Conservation (phyloP, 2,329 filamentous ascomycete genomes). For the Biscogniauxia mediterranea region DNA sequence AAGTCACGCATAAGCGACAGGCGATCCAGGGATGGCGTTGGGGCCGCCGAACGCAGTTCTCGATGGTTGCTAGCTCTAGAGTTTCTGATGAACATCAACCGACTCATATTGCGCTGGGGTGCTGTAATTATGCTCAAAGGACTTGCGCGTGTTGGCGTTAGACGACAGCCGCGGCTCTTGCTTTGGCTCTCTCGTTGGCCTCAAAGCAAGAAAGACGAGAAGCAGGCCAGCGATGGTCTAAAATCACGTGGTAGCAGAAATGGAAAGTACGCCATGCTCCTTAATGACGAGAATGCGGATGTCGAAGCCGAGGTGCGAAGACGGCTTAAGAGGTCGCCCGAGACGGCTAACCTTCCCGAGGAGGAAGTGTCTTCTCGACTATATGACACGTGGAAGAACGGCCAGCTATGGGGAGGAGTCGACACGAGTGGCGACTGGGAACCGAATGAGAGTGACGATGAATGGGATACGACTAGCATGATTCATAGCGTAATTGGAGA, state of each 20-base stretch:
- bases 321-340: conserved; percentile 45
- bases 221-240: conserved; percentile 10
- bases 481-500: conserved; percentile 50
- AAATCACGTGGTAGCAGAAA: conserved; percentile 39
- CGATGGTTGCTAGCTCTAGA: conserved; percentile 75
- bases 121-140: conserved; percentile 53
- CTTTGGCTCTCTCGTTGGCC: conserved; percentile 49
- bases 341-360: conserved; percentile 50
- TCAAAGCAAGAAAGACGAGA: conserved; percentile 27
- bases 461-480: conserved; percentile 77
- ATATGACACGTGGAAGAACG: conserved; percentile 81
- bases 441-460: conserved; percentile 51
- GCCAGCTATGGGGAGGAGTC: conserved; percentile 80
- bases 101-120: conserved; percentile 58
- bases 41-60: conserved; percentile 73
- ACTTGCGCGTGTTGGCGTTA: conserved; percentile 60
- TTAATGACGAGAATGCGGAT: conserved; percentile 66
- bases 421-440: conserved; percentile 80
- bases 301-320: conserved; percentile 77
- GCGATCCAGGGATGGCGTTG: conserved; percentile 64
- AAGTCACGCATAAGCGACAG: conserved; percentile 46
- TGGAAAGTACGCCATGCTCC: conserved; percentile 53
- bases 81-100: conserved; percentile 73
- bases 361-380: conserved; percentile 69
- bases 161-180: conserved; percentile 62